phyloP scores from a whole-genome alignment of 1,284 basidiomycete species.

The Papiliotrema flavescens region DNA sequence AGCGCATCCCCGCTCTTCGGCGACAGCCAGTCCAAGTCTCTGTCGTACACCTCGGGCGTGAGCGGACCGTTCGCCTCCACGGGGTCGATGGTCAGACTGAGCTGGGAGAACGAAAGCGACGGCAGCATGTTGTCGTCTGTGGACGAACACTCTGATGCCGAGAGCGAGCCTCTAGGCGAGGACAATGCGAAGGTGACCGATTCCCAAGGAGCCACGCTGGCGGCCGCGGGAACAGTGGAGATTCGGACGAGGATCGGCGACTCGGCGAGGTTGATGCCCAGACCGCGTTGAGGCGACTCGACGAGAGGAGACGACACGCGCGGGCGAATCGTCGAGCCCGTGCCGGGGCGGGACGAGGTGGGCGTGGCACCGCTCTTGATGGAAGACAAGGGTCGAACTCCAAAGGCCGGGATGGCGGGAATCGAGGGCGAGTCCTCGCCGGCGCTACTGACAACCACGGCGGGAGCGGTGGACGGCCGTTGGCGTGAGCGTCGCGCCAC shows the following conservation, averaged over 20 bases:
- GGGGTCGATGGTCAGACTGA: conserved; percentile 7
- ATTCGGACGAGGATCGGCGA: background rate
- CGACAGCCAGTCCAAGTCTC: background rate
- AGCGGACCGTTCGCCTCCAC: background rate
- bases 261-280: conserved; percentile 1
- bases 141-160: conserved; percentile 1
- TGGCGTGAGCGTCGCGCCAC: background rate
- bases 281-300: background rate
- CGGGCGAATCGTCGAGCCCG: background rate
- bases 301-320: background rate
- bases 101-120: background rate
- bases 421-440: background rate
- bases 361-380: background rate
- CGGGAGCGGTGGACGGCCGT: conserved; percentile 17
- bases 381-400: background rate
- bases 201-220: background rate
- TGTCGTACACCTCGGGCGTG: background rate
- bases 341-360: background rate
- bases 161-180: background rate
- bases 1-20: background rate
- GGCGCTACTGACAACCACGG: background rate
- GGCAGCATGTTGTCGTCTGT: background rate
- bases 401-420: background rate
- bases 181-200: background rate
- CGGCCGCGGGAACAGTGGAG: too few relatives aligned